These are phyloP conservation scores for Arachis monticola DNA, from an alignment of 331 rosid genomes.

Conservation along the genomic window DNA sequence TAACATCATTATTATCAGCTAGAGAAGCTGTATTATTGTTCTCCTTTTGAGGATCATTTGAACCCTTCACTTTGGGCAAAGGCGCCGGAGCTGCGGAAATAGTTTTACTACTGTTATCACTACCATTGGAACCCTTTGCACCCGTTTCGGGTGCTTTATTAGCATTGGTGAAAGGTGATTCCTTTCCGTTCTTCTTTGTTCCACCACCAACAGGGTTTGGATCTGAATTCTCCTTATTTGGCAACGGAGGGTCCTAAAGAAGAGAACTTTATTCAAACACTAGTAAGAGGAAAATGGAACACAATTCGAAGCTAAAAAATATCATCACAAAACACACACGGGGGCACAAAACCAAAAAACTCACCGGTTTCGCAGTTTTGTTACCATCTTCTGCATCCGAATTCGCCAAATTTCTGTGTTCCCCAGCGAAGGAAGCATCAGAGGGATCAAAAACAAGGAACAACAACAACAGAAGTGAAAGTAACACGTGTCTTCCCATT, in stretches of 20 bases:
- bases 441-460: slow-evolving; percentile 46
- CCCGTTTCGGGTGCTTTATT: background rate
- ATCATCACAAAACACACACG: background rate
- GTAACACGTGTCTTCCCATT: slow-evolving; percentile 51
- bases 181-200: slow-evolving; percentile 18
- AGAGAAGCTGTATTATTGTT: background rate
- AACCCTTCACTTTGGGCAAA: slow-evolving; percentile 10
- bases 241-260: slow-evolving; percentile 57
- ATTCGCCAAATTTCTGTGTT: slow-evolving; percentile 48
- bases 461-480: slow-evolving; percentile 43
- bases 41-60: background rate
- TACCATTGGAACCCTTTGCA: slow-evolving; percentile 2
- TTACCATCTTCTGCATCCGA: slow-evolving; percentile 6
- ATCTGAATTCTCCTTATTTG: slow-evolving; percentile 36
- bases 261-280: slow-evolving; percentile 44
- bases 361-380: slow-evolving; percentile 42
- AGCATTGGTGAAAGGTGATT: slow-evolving; percentile 21
- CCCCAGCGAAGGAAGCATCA: slow-evolving; percentile 45
- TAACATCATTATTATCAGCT: background rate
- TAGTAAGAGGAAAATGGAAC: slow-evolving; percentile 39
- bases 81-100: slow-evolving; percentile 43
- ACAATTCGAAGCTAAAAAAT: background rate
- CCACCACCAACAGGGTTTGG: slow-evolving; percentile 38
- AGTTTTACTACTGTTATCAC: background rate
- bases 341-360: background rate